phyloP scores from a whole-genome alignment of 306 rosid genomes.

The Cyamopsis tetragonoloba region DNA sequence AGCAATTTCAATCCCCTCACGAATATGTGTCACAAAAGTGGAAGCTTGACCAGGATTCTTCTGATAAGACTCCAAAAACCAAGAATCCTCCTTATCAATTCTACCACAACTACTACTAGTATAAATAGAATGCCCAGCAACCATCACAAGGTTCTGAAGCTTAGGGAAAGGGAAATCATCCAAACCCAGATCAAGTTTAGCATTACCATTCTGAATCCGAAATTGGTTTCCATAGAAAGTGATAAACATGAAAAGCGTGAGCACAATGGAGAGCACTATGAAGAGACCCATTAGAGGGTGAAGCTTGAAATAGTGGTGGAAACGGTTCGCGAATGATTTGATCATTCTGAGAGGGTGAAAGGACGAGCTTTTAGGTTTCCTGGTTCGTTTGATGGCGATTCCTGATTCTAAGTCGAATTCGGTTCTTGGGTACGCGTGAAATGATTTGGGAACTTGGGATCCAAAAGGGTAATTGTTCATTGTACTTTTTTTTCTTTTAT shows the following conservation, averaged over 20 bases:
- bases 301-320: constrained; percentile 52
- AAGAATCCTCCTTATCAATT: constrained; percentile 80
- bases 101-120: constrained; percentile 75
- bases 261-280: constrained; percentile 45
- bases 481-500: not conserved
- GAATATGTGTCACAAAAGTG: constrained; percentile 69
- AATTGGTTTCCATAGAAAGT: constrained; percentile 46
- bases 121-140: constrained; percentile 91
- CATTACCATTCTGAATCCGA: constrained; percentile 21
- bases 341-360: constrained; percentile 55
- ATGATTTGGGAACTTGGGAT: constrained; percentile 57
- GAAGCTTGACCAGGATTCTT: constrained; percentile 87
- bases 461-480: constrained; percentile 60
- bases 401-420: constrained; percentile 85
- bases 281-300: constrained; percentile 52
- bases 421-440: constrained; percentile 48
- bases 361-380: constrained; percentile 47
- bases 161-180: constrained; percentile 53
- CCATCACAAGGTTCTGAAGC: constrained; percentile 83
- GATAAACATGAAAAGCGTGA: constrained; percentile 46
- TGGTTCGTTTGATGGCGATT: constrained; percentile 33
- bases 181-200: constrained; percentile 22
- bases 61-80: constrained; percentile 94
- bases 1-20: constrained; percentile 53
- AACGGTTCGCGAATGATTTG: constrained; percentile 50